Evolutionary conservation across 768 basidiomycete genomes (phyloP).

Genomic region (Mycena alexandri): DNA sequence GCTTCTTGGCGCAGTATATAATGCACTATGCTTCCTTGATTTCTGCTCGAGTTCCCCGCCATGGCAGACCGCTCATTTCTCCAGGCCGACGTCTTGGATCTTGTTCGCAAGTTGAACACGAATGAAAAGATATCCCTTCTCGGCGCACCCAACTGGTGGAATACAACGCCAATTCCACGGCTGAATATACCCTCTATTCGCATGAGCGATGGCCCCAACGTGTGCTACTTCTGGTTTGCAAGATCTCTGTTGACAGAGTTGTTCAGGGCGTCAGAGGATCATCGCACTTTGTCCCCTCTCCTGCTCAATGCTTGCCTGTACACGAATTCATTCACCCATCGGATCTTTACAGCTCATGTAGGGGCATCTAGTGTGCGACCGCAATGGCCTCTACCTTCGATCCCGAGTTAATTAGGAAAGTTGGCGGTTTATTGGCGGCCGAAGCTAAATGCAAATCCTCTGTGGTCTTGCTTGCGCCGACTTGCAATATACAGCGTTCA

Average conservation of each 20-base stretch:
- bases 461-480: slow-evolving; percentile 75
- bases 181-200: slow-evolving; percentile 75
- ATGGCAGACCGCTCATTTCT: slow-evolving; percentile 61
- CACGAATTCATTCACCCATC: slow-evolving; percentile 30
- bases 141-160: slow-evolving; percentile 80
- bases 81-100: slow-evolving; percentile 62
- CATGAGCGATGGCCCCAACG: slow-evolving; percentile 81
- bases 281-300: slow-evolving; percentile 72
- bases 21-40: too few relatives aligned
- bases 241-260: slow-evolving; percentile 11
- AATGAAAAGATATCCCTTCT: slow-evolving; percentile 77
- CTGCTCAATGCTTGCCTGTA: slow-evolving; percentile 76
- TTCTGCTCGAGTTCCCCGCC: slow-evolving; percentile 3
- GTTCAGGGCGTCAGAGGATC: slow-evolving; percentile 75
- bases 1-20: too few relatives aligned
- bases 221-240: slow-evolving; percentile 5
- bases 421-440: slow-evolving; percentile 70
- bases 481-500: slow-evolving; percentile 74
- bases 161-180: slow-evolving; percentile 67
- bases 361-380: slow-evolving; percentile 67
- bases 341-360: not conserved
- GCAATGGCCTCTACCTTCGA: slow-evolving; percentile 81
- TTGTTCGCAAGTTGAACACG: slow-evolving; percentile 65
- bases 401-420: slow-evolving; percentile 63
- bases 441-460: slow-evolving; percentile 78